Conservation (phyloP, 2,329 filamentous ascomycete species). For the Mollisiaceae sp. region DNA sequence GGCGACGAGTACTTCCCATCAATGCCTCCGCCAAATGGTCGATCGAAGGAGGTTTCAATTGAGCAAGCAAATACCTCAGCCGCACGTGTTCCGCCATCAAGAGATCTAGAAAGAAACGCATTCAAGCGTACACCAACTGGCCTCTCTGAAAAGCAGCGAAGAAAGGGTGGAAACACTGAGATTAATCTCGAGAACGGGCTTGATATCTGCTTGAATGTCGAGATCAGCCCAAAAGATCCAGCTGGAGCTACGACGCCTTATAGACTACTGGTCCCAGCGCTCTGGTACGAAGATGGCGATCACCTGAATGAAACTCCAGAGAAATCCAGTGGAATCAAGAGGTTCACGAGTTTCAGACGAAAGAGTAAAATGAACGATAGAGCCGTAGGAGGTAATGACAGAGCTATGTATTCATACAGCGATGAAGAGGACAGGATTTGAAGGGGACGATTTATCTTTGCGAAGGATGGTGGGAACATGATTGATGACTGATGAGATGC, state of each 20-base stretch:
- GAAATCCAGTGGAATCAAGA: background rate
- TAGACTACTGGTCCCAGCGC: slow-evolving; percentile 79
- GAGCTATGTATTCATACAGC: background rate
- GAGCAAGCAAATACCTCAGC: slow-evolving; percentile 34
- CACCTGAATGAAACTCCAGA: background rate
- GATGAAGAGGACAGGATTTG: slow-evolving; percentile 3
- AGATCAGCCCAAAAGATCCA: slow-evolving; percentile 84
- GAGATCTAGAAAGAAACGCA: slow-evolving; percentile 23
- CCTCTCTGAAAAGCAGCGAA: slow-evolving; percentile 66
- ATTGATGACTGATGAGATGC: background rate
- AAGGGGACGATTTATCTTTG: background rate
- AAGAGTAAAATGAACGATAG: background rate
- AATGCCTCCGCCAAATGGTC: slow-evolving; percentile 25
- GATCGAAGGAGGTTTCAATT: slow-evolving; percentile 26
- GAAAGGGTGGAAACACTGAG: slow-evolving; percentile 56
- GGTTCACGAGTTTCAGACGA: background rate
- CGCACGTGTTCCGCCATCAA: slow-evolving; percentile 29
- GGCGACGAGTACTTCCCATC: slow-evolving; percentile 62
- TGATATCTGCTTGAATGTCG: slow-evolving; percentile 87
- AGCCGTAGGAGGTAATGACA: background rate
- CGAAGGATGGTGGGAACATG: background rate
- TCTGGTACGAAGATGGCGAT: slow-evolving; percentile 57
- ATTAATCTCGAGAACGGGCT: slow-evolving; percentile 84
- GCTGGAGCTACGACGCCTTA: slow-evolving; percentile 89
- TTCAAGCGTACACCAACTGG: slow-evolving; percentile 76